A percentile compares a stretch with the other conserved stretches of the same genome.
Conservation (phyloP, 345 rosid genomes). For the Turritis glabra region DNA sequence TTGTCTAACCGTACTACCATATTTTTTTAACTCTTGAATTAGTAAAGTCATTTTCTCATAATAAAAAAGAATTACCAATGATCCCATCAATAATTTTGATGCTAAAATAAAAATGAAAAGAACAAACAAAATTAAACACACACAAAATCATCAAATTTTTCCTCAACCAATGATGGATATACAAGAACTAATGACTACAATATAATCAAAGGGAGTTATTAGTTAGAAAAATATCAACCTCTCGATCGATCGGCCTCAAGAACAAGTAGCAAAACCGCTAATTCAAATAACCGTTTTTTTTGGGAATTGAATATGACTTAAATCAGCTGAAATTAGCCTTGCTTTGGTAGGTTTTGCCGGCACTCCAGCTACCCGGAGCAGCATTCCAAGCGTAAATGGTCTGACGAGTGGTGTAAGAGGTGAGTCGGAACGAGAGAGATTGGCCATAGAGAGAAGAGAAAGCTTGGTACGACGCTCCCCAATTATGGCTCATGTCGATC, state of each 20-base stretch:
- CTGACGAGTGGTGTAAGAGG: conserved; percentile 62
- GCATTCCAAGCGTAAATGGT: conserved; percentile 60
- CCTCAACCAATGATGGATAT: conserved; percentile 3
- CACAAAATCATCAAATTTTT: background rate
- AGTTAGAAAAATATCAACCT: background rate
- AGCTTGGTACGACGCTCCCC: conserved; percentile 96
- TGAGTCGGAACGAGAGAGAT: conserved; percentile 66
- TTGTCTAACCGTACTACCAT: background rate
- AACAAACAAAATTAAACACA: background rate
- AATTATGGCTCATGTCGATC: conserved; percentile 88
- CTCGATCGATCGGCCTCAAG: background rate
- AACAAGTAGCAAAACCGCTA: conserved; percentile 12
- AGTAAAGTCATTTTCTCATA: background rate
- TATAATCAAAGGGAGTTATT: conserved; percentile 1
- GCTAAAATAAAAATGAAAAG: background rate
- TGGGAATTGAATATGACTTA: background rate
- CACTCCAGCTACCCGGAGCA: conserved; percentile 67
- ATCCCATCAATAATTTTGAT: background rate
- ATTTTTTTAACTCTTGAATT: background rate
- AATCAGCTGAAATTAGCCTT: conserved; percentile 60
- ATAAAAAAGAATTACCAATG: background rate
- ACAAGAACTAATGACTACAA: conserved; percentile 10
- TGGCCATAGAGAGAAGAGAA: conserved; percentile 74
- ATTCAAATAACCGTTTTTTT: background rate
- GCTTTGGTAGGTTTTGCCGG: conserved; percentile 56